phyloP scores from a whole-genome alignment of 2,329 filamentous ascomycete genomes.

The Hirsutella thompsonii region DNA sequence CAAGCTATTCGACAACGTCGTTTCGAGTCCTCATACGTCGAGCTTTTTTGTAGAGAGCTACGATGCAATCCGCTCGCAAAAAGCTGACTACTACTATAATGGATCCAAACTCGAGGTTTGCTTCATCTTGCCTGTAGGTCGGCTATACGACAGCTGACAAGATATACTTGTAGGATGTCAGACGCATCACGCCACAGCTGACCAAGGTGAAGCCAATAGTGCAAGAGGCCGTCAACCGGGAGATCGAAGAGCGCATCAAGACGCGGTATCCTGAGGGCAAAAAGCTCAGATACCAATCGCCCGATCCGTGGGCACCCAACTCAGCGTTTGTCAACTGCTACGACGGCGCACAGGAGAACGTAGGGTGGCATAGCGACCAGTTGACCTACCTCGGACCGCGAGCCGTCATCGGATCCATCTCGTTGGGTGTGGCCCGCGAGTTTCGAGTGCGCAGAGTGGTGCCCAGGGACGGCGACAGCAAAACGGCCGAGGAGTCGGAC shows the following conservation, averaged over 20 bases:
- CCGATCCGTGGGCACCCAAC: constrained; percentile 67
- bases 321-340: constrained; percentile 95
- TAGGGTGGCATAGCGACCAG: constrained; percentile 89
- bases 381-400: constrained; percentile 86
- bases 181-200: constrained; percentile 64
- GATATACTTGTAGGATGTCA: constrained; percentile 45
- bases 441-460: constrained; percentile 75
- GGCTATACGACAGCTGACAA: background rate
- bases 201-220: constrained; percentile 56
- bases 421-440: constrained; percentile 82
- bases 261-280: constrained; percentile 53
- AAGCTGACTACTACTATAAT: constrained; percentile 76
- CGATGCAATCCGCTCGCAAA: constrained; percentile 56
- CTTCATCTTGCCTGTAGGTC: background rate
- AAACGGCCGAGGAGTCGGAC: constrained; percentile 38
- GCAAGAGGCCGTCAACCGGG: constrained; percentile 60
- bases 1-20: constrained; percentile 78
- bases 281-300: constrained; percentile 68
- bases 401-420: constrained; percentile 79
- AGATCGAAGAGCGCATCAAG: constrained; percentile 60
- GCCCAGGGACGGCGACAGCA: constrained; percentile 35
- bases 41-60: constrained; percentile 70
- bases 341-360: constrained; percentile 63
- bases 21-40: constrained; percentile 72
- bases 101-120: constrained; percentile 54